Conservation (phyloP, 2,329 filamentous ascomycete species). For the Leptodontidium sp. region DNA sequence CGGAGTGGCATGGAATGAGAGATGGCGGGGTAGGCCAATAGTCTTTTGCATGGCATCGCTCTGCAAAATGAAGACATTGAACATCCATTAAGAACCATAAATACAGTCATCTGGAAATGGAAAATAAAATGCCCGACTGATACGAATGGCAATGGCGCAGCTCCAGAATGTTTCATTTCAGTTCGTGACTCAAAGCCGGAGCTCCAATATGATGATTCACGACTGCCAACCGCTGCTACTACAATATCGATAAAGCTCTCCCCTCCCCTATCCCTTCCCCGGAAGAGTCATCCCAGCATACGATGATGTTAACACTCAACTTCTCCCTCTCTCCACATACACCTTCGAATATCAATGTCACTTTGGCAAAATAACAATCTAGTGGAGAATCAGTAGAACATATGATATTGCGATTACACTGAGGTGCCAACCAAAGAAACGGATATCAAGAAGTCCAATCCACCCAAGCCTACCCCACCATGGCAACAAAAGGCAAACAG, state of each 20-base stretch:
- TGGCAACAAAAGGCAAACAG: constrained; percentile 65
- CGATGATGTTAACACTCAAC: background rate
- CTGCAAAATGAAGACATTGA: background rate
- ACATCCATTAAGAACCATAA: background rate
- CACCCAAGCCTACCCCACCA: constrained; percentile 43
- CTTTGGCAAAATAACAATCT: background rate
- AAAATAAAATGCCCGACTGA: background rate
- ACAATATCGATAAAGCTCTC: constrained; percentile 44
- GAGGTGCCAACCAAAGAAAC: background rate
- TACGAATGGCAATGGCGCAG: background rate
- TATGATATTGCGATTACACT: constrained; percentile 37
- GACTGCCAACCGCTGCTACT: constrained; percentile 30
- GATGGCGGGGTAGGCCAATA: constrained; percentile 4
- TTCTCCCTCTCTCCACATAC: background rate
- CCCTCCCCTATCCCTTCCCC: constrained; percentile 22
- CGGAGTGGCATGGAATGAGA: background rate
- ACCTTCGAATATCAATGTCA: background rate
- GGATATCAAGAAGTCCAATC: constrained; percentile 3
- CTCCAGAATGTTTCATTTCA: constrained; percentile 3
- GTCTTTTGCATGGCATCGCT: constrained; percentile 2
- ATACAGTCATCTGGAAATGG: background rate
- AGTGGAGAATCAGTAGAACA: background rate
- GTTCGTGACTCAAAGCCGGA: constrained; percentile 30
- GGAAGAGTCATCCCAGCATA: constrained; percentile 35
- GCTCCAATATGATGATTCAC: constrained; percentile 37